Conservation (phyloP, 164 flowering plant genomes). For the Warburgia ugandensis region DNA sequence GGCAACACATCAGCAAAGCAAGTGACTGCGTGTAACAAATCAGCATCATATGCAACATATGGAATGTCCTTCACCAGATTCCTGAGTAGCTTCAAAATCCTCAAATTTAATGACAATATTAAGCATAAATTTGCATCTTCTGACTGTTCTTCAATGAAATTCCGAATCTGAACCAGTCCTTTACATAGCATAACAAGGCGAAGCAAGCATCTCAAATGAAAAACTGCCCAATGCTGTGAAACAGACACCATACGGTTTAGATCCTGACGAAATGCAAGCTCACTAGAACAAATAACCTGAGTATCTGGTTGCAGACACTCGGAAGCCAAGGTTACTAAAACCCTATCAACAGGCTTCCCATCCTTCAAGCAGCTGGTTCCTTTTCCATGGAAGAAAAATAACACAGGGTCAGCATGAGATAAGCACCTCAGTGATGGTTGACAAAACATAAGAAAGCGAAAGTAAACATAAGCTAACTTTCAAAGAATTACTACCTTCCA, state of each 20-base stretch:
- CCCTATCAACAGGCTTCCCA: slow-evolving; percentile 48
- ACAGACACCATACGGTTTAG: slow-evolving; percentile 34
- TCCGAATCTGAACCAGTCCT: slow-evolving; percentile 33
- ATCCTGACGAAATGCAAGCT: slow-evolving; percentile 26
- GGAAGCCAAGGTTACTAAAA: slow-evolving; percentile 51
- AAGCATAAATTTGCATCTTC: slow-evolving; percentile 24
- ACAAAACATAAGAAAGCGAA: too few species aligned
- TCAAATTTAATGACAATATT: slow-evolving; percentile 46
- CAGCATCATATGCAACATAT: slow-evolving; percentile 43
- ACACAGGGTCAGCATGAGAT: too few species aligned
- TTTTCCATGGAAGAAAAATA: too few species aligned
- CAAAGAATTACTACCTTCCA: slow-evolving; percentile 47
- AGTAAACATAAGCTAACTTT: neutral
- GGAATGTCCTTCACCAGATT: slow-evolving; percentile 41
- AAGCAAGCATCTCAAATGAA: slow-evolving; percentile 48
- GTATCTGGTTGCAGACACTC: slow-evolving; percentile 43
- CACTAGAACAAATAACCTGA: slow-evolving; percentile 18
- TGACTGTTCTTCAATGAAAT: slow-evolving; percentile 40
- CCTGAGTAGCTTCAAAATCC: slow-evolving; percentile 60
- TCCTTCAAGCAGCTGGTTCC: slow-evolving; percentile 52
- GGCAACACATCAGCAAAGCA: slow-evolving; percentile 53
- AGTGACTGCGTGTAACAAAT: slow-evolving; percentile 51
- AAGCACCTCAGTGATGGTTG: too few species aligned
- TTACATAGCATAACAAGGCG: slow-evolving; percentile 53
- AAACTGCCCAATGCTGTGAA: slow-evolving; percentile 68